Base-by-base conservation (phyloP, 2,329 filamentous ascomycete genomes). In the Setomelanomma holmii region DNA sequence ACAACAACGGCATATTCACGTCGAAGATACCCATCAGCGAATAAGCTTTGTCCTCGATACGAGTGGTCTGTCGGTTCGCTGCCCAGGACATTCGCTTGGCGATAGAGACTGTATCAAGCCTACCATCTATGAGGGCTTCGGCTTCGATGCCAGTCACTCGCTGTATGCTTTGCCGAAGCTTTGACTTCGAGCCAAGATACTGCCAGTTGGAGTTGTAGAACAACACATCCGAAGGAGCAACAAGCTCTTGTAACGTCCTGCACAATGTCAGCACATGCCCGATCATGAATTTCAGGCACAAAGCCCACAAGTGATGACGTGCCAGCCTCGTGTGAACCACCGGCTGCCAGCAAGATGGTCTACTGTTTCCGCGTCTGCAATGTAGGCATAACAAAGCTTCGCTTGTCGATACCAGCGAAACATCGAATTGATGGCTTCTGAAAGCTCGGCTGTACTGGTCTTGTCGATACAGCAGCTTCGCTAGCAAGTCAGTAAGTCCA, bases 11-110 rank as follows among this genome's bases (percentile, higher is more conserved):
- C 56, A 72, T 67, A 35, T 60, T 55, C 10, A 71, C 54, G 33
- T 52, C 53, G 40, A 68, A 66, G 7, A 70, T 48, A 2, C 68
- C 68, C 10, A 72, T 40, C 4, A 72, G 52, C 21, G 49, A 72
- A 45, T 72, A 72, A 1, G 67, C 64, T 11, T 21, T 30, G 51
- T 72, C 68, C 52, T 71, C 68, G 12, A 33, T 24, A 11, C 55
- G 35, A 4, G 61, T 56, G 2, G 55, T 56, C 22, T 51, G n/a
- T 19, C 58, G 17, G 3, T 23, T 43, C 14, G 45, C 39, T 3
- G 47, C 53, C 58, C 56, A 61, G 4, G 30, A 44, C 35, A 56
- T 49, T 19, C 58, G 51, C 35, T 65, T 16, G 3, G 45, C 56
- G 1, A 51, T 36, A 21, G 23, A 51, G 10, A 23, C 30, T 3